phyloP scores from a whole-genome alignment of 306 rosid species.

The Corylus americana region DNA sequence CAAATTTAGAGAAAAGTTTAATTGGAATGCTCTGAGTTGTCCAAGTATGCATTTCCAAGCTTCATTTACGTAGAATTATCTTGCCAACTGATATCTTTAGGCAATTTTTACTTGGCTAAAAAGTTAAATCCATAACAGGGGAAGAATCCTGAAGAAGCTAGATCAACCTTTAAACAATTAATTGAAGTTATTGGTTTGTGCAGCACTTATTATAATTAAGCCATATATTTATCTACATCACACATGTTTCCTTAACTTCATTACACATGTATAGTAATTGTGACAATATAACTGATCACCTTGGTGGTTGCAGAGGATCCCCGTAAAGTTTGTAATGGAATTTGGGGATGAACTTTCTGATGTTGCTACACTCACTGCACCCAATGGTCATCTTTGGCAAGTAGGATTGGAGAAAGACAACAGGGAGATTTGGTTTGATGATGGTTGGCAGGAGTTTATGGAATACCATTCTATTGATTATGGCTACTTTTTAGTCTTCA shows the following conservation, averaged over 20 bases:
- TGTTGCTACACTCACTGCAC: constrained; percentile 4
- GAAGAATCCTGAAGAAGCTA: too few species aligned
- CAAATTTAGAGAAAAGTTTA: too few species aligned
- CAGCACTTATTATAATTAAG: background rate
- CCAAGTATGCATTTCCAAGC: too few species aligned
- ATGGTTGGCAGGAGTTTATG: constrained; percentile 16
- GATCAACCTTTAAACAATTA: too few species aligned
- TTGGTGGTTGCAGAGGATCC: constrained; percentile 10
- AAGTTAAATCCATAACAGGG: too few species aligned
- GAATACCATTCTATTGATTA: constrained; percentile 5
- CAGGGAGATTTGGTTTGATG: constrained; percentile 10
- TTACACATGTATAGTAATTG: too few species aligned
- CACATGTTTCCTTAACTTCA: too few species aligned
- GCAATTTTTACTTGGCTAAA: too few species aligned
- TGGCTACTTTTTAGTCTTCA: constrained; percentile 27
- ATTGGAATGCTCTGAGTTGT: too few species aligned
- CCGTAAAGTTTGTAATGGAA: background rate
- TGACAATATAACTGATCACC: too few species aligned
- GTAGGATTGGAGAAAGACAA: constrained; percentile 8
- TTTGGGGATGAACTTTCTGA: constrained; percentile 21
- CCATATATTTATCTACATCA: too few species aligned
- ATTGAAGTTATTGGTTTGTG: background rate
- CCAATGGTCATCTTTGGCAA: constrained; percentile 22
- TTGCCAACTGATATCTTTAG: background rate
- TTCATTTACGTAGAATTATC: too few species aligned